Evolutionary conservation across 164 flowering plant genomes (phyloP).

Genomic region (Echeveria elegans): DNA sequence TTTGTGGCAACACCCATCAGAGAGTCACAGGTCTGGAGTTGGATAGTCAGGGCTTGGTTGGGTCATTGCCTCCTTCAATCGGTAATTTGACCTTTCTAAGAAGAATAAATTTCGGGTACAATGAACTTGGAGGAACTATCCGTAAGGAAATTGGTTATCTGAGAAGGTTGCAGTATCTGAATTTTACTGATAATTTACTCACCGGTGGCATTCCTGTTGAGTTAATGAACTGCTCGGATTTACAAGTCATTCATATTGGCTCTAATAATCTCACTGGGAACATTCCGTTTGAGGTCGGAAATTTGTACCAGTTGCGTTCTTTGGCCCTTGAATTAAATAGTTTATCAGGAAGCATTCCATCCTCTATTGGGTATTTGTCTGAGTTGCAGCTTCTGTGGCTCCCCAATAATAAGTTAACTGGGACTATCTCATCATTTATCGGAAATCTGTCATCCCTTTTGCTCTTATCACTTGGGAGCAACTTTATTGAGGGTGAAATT

Average conservation of each 20-base stretch:
- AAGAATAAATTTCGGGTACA: neutral
- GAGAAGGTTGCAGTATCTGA: slow-evolving; percentile 9
- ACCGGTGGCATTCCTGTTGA: slow-evolving; percentile 14
- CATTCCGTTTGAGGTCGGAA: slow-evolving; percentile 6
- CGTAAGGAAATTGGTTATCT: slow-evolving; percentile 15
- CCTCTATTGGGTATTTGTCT: slow-evolving; percentile 13
- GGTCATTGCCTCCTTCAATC: slow-evolving; percentile 11
- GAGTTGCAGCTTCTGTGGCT: slow-evolving; percentile 10
- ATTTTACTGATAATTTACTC: slow-evolving; percentile 7
- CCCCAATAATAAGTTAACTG: neutral
- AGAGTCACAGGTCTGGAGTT: slow-evolving; percentile 2
- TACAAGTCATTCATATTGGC: neutral
- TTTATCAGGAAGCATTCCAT: slow-evolving; percentile 12
- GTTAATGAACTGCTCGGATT: slow-evolving; percentile 8
- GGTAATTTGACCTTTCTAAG: slow-evolving; percentile 16
- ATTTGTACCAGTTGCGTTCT: neutral
- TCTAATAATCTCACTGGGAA: slow-evolving; percentile 11
- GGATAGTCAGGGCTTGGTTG: neutral
- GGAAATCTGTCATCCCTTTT: slow-evolving; percentile 12
- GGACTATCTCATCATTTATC: slow-evolving; percentile 10
- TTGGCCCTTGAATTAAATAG: neutral
- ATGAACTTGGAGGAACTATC: slow-evolving; percentile 12
- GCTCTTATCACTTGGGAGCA: neutral
- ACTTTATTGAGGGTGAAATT: slow-evolving; percentile 10
- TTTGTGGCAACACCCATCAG: slow-evolving; percentile 10